Conservation (phyloP, 1,139 yeast species). For the Suhomyces coccinellae region DNA sequence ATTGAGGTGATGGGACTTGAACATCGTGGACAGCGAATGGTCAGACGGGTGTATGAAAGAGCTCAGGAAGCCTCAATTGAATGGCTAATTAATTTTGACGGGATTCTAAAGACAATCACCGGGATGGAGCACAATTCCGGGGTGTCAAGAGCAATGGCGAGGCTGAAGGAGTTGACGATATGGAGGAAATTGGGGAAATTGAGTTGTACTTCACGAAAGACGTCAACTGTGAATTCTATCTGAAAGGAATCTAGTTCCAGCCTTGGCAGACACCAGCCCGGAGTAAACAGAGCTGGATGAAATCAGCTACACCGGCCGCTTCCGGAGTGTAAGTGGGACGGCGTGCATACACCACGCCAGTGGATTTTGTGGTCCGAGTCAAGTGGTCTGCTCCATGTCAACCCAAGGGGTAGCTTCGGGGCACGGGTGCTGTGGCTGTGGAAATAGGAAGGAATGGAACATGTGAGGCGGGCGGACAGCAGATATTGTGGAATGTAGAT, state of each 20-base stretch:
- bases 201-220: background rate
- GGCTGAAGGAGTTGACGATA: background rate
- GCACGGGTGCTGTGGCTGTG: background rate
- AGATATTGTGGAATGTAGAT: background rate
- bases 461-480: background rate
- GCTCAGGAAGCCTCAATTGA: background rate
- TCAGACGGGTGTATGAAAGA: background rate
- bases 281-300: no score
- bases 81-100: background rate
- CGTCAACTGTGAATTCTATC: background rate
- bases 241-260: no score
- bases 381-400: background rate
- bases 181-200: background rate
- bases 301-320: no score
- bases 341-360: background rate
- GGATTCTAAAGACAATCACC: background rate
- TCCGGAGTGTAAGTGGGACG: background rate
- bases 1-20: slow-evolving; percentile 23
- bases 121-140: background rate
- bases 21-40: slow-evolving; percentile 18
- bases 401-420: background rate
- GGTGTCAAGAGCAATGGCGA: background rate
- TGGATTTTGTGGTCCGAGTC: background rate
- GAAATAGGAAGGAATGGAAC: no score
- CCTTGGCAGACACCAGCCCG: no score